A percentile compares a stretch with the other conserved stretches of the same genome.
phyloP scores from a whole-genome alignment of 257 asterid genomes.

The Petrea volubilis region DNA sequence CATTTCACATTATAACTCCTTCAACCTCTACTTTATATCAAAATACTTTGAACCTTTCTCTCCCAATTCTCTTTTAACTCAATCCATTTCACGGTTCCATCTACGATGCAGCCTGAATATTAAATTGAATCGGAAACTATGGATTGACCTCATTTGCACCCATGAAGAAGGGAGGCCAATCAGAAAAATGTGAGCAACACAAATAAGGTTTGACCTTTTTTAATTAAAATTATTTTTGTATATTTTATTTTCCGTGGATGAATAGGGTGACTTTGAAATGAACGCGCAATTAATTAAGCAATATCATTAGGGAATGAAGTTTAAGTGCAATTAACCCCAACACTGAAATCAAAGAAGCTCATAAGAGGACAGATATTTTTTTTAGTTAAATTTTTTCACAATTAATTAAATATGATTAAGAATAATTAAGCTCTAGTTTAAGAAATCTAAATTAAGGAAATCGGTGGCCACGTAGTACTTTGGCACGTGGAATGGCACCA shows the following conservation, averaged over 20 bases:
- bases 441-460: slow-evolving; percentile 24
- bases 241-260: slow-evolving; percentile 9
- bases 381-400: background rate
- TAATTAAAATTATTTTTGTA: no score
- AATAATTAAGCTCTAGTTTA: background rate
- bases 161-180: background rate
- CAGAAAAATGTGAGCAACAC: background rate
- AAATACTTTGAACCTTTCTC: no score
- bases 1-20: no score
- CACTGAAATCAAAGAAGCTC: slow-evolving; percentile 21
- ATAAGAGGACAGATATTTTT: background rate
- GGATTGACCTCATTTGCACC: slow-evolving; percentile 1
- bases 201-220: slow-evolving; percentile 26
- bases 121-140: background rate
- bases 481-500: slow-evolving; percentile 37
- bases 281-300: slow-evolving; percentile 22
- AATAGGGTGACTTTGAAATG: slow-evolving; percentile 40
- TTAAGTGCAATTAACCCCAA: slow-evolving; percentile 6
- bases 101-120: no score
- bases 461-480: slow-evolving; percentile 38
- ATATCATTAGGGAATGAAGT: slow-evolving; percentile 27
- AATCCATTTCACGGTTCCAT: no score
- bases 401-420: background rate
- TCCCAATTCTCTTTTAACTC: no score
- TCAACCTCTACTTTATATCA: background rate